phyloP scores from a whole-genome alignment of 2,329 filamentous ascomycete species.

The Fusarium nelsonii region DNA sequence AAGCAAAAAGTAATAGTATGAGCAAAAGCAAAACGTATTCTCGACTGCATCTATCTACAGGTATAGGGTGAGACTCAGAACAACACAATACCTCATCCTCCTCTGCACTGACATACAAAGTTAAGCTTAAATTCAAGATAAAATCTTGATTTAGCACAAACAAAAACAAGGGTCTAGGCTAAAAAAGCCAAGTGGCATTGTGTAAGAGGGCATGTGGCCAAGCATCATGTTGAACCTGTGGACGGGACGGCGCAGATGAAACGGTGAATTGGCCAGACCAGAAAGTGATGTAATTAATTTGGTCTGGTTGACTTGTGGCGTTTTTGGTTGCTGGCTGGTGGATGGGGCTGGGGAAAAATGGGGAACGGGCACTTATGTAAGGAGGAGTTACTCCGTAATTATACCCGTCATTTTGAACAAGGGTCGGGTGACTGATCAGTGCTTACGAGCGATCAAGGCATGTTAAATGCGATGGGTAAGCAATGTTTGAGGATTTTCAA shows the following conservation, averaged over 20 bases:
- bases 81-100: too few relatives aligned
- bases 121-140: slow-evolving; percentile 11
- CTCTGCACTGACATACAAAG: background rate
- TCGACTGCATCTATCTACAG: too few relatives aligned
- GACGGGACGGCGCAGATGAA: background rate
- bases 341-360: background rate
- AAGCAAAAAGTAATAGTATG: background rate
- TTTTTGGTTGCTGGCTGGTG: background rate
- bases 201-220: background rate
- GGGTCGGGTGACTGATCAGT: background rate
- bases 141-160: background rate
- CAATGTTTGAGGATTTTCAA: background rate
- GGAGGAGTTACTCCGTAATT: slow-evolving; percentile 3
- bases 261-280: background rate
- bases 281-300: background rate
- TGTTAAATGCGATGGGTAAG: background rate
- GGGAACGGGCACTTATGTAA: too few relatives aligned
- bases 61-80: background rate
- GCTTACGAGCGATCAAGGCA: background rate
- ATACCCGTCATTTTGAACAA: background rate
- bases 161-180: background rate
- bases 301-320: background rate
- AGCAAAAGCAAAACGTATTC: background rate
- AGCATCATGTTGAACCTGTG: background rate
- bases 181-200: background rate